Conservation (phyloP, 257 asterid genomes). For the Primulina tabacum region DNA sequence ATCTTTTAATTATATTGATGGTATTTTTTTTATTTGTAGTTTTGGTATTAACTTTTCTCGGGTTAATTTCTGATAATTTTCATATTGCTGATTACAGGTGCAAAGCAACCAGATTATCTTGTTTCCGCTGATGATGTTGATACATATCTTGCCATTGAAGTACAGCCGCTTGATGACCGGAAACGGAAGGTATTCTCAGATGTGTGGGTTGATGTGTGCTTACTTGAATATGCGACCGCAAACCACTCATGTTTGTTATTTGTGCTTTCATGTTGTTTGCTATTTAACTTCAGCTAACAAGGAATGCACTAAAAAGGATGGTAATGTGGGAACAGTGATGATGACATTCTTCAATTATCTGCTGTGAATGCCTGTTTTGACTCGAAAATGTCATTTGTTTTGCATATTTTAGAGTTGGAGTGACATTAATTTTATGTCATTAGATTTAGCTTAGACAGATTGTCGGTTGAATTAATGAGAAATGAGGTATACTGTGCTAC, state of each 20-base stretch:
- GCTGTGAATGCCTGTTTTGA: background rate
- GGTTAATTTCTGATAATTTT: constrained; percentile 16
- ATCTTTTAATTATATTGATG: constrained; percentile 84
- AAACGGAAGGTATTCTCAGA: constrained; percentile 74
- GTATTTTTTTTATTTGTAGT: constrained; percentile 38
- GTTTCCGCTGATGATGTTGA: constrained; percentile 93
- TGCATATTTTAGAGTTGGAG: background rate
- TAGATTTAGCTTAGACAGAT: background rate
- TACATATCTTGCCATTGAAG: constrained; percentile 93
- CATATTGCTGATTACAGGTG: constrained; percentile 55
- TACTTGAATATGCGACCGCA: background rate
- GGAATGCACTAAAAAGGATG: background rate
- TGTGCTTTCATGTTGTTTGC: background rate
- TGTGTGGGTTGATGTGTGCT: constrained; percentile 7
- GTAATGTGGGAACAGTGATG: background rate
- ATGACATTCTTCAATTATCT: background rate
- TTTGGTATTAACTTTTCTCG: constrained; percentile 13
- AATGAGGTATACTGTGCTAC: background rate
- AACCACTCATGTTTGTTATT: background rate
- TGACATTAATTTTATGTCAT: background rate
- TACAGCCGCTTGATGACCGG: constrained; percentile 92
- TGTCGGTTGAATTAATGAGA: background rate
- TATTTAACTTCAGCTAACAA: background rate
- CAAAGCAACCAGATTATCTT: constrained; percentile 91
- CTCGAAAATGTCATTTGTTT: background rate